These are phyloP conservation scores for Ceratocystis harringtonii DNA, from an alignment of 2,329 filamentous ascomycete species.

Conservation along the genomic window DNA sequence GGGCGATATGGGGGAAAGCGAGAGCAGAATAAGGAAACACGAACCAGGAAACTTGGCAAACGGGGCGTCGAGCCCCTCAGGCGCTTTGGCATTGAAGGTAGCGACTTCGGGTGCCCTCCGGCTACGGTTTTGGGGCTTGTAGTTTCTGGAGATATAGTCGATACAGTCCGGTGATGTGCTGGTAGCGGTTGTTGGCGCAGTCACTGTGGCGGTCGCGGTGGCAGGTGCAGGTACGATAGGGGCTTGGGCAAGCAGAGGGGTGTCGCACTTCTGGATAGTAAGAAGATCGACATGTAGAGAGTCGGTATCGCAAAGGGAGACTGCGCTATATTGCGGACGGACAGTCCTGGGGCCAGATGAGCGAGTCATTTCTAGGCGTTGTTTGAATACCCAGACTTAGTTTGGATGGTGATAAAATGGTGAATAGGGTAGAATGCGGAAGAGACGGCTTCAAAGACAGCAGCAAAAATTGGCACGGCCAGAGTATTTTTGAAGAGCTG, in stretches of 20 bases:
- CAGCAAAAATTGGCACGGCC: background rate
- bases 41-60: slow-evolving; percentile 13
- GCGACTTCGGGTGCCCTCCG: background rate
- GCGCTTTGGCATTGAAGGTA: slow-evolving; percentile 2
- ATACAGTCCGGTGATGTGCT: background rate
- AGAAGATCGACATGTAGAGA: slow-evolving; percentile 7
- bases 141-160: background rate
- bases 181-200: background rate
- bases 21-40: background rate
- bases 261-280: background rate
- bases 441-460: background rate
- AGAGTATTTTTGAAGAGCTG: too few relatives aligned
- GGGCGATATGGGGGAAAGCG: background rate
- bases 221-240: background rate
- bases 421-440: background rate
- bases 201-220: background rate
- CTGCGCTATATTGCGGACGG: background rate
- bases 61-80: background rate
- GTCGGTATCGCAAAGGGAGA: background rate
- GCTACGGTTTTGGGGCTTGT: background rate
- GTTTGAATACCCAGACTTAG: background rate
- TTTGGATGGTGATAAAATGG: background rate
- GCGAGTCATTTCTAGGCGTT: slow-evolving; percentile 6
- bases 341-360: background rate
- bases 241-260: background rate